Conservation (phyloP, 768 basidiomycete species). For the Tricholoma sp. region DNA sequence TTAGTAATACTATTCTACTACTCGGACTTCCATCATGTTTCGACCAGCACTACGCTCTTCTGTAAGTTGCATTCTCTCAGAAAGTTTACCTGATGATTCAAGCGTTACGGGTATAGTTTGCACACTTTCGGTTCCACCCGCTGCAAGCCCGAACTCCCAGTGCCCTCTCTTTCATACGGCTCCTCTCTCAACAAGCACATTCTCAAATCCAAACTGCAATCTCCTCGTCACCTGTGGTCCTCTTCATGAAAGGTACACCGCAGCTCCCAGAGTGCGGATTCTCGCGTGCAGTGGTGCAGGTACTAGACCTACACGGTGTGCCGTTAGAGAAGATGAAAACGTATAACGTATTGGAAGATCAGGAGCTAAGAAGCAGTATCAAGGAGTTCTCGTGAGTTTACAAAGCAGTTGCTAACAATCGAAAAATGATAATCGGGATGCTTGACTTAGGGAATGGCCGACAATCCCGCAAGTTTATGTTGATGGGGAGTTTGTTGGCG, state of each 20-base stretch:
- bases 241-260: conserved; percentile 98
- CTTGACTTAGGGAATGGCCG: conserved; percentile 79
- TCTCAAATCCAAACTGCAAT: conserved; percentile 70
- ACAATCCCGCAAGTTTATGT: conserved; percentile 96
- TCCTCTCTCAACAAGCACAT: conserved; percentile 59
- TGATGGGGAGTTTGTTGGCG: conserved; percentile 93
- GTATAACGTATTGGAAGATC: conserved; percentile 86
- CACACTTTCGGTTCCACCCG: conserved; percentile 23
- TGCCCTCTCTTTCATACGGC: conserved; percentile 24
- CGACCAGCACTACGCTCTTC: conserved; percentile 40
- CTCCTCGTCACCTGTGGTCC: conserved; percentile 69
- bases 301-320: conserved; percentile 82
- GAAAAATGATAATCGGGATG: neutral
- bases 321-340: conserved; percentile 77
- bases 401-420: neutral
- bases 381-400: conserved; percentile 92
- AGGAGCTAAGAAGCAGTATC: conserved; percentile 77
- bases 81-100: neutral
- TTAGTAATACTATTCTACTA: too few species aligned
- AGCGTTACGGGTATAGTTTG: conserved; percentile 19
- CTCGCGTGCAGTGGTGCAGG: conserved; percentile 89
- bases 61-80: conserved; percentile 23
- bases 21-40: conserved; percentile 38
- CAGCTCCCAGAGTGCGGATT: conserved; percentile 88
- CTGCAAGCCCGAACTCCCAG: conserved; percentile 15